Evolutionary conservation across 208 protist genomes (phyloP).

Genomic region (Leishmania arabica): DNA sequence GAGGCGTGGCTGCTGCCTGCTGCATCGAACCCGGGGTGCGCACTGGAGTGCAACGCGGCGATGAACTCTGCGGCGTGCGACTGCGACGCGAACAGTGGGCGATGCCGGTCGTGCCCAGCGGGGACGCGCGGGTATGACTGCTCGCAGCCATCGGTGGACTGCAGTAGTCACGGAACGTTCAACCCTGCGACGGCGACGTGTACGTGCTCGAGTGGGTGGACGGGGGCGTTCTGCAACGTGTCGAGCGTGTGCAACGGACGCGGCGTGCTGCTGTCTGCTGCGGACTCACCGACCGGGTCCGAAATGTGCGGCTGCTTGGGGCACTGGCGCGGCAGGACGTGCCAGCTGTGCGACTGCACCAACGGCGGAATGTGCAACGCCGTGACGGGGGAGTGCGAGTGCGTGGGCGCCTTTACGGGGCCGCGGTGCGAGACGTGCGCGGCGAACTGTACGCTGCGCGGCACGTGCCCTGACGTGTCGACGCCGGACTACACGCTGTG

Average conservation of each 20-base stretch:
- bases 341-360: slow-evolving; percentile 53
- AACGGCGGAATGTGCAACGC: slow-evolving; percentile 53
- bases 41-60: slow-evolving; percentile 12
- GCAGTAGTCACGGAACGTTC: slow-evolving; percentile 21
- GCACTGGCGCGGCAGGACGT: slow-evolving; percentile 47
- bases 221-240: slow-evolving; percentile 14
- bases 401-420: slow-evolving; percentile 42
- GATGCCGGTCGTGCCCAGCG: slow-evolving; percentile 18
- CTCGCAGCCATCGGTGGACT: slow-evolving; percentile 16
- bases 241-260: slow-evolving; percentile 28
- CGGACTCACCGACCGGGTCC: slow-evolving; percentile 37
- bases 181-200: slow-evolving; percentile 11
- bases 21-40: slow-evolving; percentile 11
- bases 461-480: slow-evolving; percentile 33
- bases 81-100: slow-evolving; percentile 13
- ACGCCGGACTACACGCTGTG: slow-evolving; percentile 15
- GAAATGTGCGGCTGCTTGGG: slow-evolving; percentile 46
- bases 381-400: slow-evolving; percentile 38
- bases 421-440: slow-evolving; percentile 50
- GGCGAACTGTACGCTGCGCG: slow-evolving; percentile 32
- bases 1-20: slow-evolving; percentile 20
- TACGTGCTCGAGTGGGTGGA: slow-evolving; percentile 22
- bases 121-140: slow-evolving; percentile 24
- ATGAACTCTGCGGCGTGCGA: slow-evolving; percentile 9
- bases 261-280: slow-evolving; percentile 27